Conservation (phyloP, 1,284 basidiomycete genomes). For the Filobasidium uniguttulatum region DNA sequence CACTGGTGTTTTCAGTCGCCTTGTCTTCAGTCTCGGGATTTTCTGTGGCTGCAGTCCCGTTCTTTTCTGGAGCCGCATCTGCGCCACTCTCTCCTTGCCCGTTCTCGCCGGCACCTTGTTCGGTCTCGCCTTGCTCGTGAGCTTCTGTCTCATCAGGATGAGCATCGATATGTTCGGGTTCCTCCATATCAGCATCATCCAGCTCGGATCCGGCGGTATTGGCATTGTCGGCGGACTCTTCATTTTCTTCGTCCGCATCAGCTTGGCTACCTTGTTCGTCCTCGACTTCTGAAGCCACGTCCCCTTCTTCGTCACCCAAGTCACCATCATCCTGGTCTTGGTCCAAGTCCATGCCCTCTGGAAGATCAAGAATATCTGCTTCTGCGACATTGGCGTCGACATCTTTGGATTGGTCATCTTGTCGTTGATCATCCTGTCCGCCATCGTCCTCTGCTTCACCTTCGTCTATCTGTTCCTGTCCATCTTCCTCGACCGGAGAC, state of each 20-base stretch:
- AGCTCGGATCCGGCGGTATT: constrained; percentile 16
- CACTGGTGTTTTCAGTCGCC: neutral
- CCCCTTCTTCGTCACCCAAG: constrained; percentile 29
- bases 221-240: constrained; percentile 28
- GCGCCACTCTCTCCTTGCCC: constrained; percentile 27
- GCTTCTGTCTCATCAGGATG: constrained; percentile 25
- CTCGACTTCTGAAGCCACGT: constrained; percentile 18
- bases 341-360: constrained; percentile 62
- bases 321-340: constrained; percentile 40
- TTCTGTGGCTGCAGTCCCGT: constrained; percentile 4
- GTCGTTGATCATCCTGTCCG: constrained; percentile 33
- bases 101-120: constrained; percentile 18
- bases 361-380: constrained; percentile 64
- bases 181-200: constrained; percentile 1
- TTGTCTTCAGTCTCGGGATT: constrained; percentile 18
- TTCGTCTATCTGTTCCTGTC: constrained; percentile 38
- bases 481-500: constrained; percentile 20
- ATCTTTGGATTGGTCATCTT: constrained; percentile 45
- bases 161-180: constrained; percentile 24
- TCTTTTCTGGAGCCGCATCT: constrained; percentile 31
- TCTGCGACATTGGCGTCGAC: constrained; percentile 61
- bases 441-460: constrained; percentile 29
- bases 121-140: constrained; percentile 24
- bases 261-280: constrained; percentile 23
- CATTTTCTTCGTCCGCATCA: constrained; percentile 25